phyloP scores from a whole-genome alignment of 192 early-diverging fungal species.

The Linnemannia elongata region DNA sequence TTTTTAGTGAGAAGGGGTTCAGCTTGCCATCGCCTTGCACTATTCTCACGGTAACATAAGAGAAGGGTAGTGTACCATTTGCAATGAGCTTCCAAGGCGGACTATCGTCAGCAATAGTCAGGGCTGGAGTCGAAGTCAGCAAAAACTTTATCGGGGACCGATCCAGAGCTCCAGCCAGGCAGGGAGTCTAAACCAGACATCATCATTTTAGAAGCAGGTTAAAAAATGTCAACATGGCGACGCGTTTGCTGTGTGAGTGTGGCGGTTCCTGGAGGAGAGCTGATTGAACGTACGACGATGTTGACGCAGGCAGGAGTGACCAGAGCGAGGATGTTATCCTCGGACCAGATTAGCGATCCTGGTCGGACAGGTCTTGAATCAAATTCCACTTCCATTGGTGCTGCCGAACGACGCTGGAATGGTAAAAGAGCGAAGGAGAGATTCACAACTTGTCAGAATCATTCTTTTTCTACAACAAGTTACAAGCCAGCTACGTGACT shows the following conservation, averaged over 20 bases:
- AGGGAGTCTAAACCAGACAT: slow-evolving; percentile 17
- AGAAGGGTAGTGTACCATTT: slow-evolving; percentile 5
- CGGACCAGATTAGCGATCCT: slow-evolving; percentile 53
- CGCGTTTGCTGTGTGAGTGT: not conserved
- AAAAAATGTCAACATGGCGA: not conserved
- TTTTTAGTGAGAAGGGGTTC: not conserved
- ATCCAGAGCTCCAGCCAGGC: slow-evolving; percentile 5
- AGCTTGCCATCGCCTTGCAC: too few species aligned
- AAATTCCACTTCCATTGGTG: slow-evolving; percentile 41
- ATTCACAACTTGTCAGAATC: not conserved
- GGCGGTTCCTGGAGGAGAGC: not conserved
- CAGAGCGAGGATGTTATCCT: slow-evolving; percentile 47
- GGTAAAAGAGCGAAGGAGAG: not conserved
- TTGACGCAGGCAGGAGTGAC: slow-evolving; percentile 35
- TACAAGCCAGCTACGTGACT: not conserved
- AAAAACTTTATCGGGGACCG: slow-evolving; percentile 9
- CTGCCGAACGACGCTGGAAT: not conserved
- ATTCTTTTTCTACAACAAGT: not conserved
- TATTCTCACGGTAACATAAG: not conserved
- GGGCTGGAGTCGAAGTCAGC: slow-evolving; percentile 15
- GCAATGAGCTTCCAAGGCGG: slow-evolving; percentile 27
- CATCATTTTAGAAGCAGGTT: not conserved
- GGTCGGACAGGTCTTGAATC: slow-evolving; percentile 33
- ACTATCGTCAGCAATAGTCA: slow-evolving; percentile 1
- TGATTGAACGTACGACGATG: slow-evolving; percentile 30